phyloP scores from a whole-genome alignment of 2,329 filamentous ascomycete species.

The Penicillium sp. region DNA sequence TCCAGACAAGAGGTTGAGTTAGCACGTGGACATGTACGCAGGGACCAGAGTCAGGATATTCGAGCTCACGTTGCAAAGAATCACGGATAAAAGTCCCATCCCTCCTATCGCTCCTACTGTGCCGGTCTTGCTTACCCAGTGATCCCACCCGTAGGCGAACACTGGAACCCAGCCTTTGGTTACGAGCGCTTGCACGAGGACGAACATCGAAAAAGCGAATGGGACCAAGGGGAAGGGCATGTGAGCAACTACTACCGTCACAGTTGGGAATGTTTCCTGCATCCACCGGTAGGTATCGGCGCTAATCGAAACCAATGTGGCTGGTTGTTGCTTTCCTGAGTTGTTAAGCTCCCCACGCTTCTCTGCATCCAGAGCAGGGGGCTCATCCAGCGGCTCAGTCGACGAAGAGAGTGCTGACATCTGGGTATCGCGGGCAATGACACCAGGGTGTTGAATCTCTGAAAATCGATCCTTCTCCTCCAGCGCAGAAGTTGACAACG shows the following conservation, averaged over 20 bases:
- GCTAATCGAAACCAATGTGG: conserved; percentile 55
- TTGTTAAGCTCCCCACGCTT: conserved; percentile 18
- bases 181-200: conserved; percentile 69
- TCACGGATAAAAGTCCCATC: conserved; percentile 70
- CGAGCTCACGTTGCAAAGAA: conserved; percentile 69
- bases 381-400: conserved; percentile 1
- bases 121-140: conserved; percentile 69
- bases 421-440: not conserved
- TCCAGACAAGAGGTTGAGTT: conserved; percentile 7
- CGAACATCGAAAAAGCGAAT: conserved; percentile 72
- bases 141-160: conserved; percentile 71
- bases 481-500: conserved; percentile 5
- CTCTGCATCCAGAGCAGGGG: conserved; percentile 31
- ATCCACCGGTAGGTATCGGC: conserved; percentile 55
- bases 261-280: conserved; percentile 70
- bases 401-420: not conserved
- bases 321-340: conserved; percentile 22
- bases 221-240: conserved; percentile 68
- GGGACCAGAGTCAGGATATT: too few species aligned
- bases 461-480: conserved; percentile 12
- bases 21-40: not conserved
- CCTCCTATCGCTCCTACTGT: conserved; percentile 67
- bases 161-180: conserved; percentile 74
- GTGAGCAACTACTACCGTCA: conserved; percentile 63
- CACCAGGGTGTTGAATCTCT: not conserved